Base-by-base conservation (phyloP, 352 stramenopile genomes). In the Phytophthora aleatoria region DNA sequence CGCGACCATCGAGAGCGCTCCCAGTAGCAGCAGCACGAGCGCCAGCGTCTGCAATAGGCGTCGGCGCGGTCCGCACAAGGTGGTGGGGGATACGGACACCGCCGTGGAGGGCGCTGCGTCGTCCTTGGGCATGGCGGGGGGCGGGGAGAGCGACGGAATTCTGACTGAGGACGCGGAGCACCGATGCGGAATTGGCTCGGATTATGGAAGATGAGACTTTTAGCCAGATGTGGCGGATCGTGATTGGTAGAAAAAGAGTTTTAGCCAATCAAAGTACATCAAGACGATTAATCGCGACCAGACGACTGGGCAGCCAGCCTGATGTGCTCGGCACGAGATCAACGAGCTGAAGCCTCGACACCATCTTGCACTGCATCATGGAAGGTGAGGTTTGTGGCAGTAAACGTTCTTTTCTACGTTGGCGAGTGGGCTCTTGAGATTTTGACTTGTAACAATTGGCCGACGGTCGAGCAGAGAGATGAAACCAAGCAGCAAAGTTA, bases 71-170 rank as follows among this genome's bases (percentile, higher is more conserved):
- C 59, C 35, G 59, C 52, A 67, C 11, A 39, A 45, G 15, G 41
- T 38, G 26, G 52, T 44, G 30, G 50, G 38, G 33, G 61, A 45
- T 16, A 50, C 38, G 39, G 62, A 39, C 41, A 44, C 57, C 7
- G 39, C 54, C 30, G 54, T 50, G 30, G 61, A 52, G 26, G 59
- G 15, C 31, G 50, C 35, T 20, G 45, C 33, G 24, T 61, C 39
- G 42, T 67, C 52, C 51, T 67, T 61, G 27, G 35, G 20, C 59
- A 67, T 67, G 30, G 64, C 64, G 50, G 64, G 63, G 36, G 64
- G 64, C 43, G 57, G 57, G 24, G 64, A 71, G 33, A 71, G 57
- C 33, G 64, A 71, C 64, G 64, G 64, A 67, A 71, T 71, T 36
- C 44, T 67, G 50, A 55, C 47, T 42, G 38, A 36, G 49, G 28